A percentile compares a stretch with the other conserved stretches of the same genome.
Conservation (phyloP, 2,329 filamentous ascomycete species). For the Fusarium mundagurra region DNA sequence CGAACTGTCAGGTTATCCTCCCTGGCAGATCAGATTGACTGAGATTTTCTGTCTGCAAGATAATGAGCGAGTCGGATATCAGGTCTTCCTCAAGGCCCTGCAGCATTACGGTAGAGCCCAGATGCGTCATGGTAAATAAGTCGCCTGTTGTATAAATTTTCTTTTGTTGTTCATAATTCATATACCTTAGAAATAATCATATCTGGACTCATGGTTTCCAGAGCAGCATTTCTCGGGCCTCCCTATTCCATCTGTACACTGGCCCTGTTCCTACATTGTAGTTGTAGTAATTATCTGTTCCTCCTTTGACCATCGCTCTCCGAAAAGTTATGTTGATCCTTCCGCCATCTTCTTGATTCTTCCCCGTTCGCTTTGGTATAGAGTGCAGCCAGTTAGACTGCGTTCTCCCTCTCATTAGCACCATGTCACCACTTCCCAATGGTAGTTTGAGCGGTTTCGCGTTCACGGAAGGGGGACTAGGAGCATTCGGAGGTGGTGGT, state of each 20-base stretch:
- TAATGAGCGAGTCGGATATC: slow-evolving; percentile 88
- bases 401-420: slow-evolving; percentile 80
- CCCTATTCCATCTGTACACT: slow-evolving; percentile 74
- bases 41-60: slow-evolving; percentile 88
- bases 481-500: slow-evolving; percentile 55
- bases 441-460: slow-evolving; percentile 59
- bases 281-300: slow-evolving; percentile 84
- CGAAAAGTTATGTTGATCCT: slow-evolving; percentile 84
- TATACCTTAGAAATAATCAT: slow-evolving; percentile 19
- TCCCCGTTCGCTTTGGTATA: slow-evolving; percentile 77
- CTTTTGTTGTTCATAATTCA: slow-evolving; percentile 1
- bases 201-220: slow-evolving; percentile 47
- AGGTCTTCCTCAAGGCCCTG: slow-evolving; percentile 87
- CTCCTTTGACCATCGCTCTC: slow-evolving; percentile 73
- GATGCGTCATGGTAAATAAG: slow-evolving; percentile 80
- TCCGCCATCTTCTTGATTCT: slow-evolving; percentile 69
- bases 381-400: slow-evolving; percentile 82
- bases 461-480: slow-evolving; percentile 35
- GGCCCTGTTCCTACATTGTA: slow-evolving; percentile 81
- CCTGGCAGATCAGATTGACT: slow-evolving; percentile 93
- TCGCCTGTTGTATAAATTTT: neutral
- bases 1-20: slow-evolving; percentile 89
- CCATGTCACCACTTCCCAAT: slow-evolving; percentile 77
- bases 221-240: slow-evolving; percentile 59
- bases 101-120: slow-evolving; percentile 87